Evolutionary conservation across 2,329 filamentous ascomycete genomes (phyloP).

Genomic region (Clonostachys rhizophaga): DNA sequence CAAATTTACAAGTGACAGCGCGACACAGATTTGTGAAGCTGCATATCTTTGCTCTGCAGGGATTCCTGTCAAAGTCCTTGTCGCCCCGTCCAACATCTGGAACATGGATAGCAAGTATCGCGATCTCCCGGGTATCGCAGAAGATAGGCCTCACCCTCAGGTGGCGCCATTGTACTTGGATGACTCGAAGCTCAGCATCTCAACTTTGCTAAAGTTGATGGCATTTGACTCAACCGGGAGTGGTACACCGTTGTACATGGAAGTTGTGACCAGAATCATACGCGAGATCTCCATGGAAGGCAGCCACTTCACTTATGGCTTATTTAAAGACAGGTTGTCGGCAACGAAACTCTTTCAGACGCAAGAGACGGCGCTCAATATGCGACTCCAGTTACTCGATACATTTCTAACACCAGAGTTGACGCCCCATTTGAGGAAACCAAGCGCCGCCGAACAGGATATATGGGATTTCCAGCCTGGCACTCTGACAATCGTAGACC

Average conservation of each 20-base stretch:
- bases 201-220: slow-evolving; percentile 57
- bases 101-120: slow-evolving; percentile 9
- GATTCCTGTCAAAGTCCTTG: slow-evolving; percentile 47
- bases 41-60: slow-evolving; percentile 44
- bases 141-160: no score
- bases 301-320: slow-evolving; percentile 39
- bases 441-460: slow-evolving; percentile 1
- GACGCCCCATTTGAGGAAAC: not conserved
- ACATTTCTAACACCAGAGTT: slow-evolving; percentile 39
- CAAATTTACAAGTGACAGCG: slow-evolving; percentile 40
- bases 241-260: slow-evolving; percentile 51
- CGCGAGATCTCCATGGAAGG: slow-evolving; percentile 43
- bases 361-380: slow-evolving; percentile 48
- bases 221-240: slow-evolving; percentile 33
- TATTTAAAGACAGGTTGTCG: slow-evolving; percentile 31
- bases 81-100: slow-evolving; percentile 45
- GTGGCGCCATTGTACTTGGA: slow-evolving; percentile 7
- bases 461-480: slow-evolving; percentile 15
- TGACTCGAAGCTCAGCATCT: slow-evolving; percentile 47
- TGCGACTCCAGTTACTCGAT: slow-evolving; percentile 40
- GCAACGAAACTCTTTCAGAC: slow-evolving; percentile 30
- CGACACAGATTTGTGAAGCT: slow-evolving; percentile 52
- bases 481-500: slow-evolving; percentile 48
- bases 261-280: slow-evolving; percentile 50
- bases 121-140: no score